phyloP scores from a whole-genome alignment of 2,329 filamentous ascomycete species.

The Paecilomyces dactylethromorphus region DNA sequence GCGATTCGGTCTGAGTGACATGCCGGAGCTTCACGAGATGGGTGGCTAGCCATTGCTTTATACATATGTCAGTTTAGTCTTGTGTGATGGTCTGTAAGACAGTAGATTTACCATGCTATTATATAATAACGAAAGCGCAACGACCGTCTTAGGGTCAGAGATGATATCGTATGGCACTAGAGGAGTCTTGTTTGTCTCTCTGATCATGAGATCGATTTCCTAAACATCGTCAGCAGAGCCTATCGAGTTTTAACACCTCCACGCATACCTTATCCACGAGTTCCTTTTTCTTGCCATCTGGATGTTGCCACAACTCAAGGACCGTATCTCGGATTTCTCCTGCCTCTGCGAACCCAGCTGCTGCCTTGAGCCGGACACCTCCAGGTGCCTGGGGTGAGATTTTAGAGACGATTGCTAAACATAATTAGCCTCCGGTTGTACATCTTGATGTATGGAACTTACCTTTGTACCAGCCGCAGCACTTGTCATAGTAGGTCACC shows the following conservation, averaged over 20 bases:
- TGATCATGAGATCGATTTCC: slow-evolving; percentile 50
- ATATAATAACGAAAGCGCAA: slow-evolving; percentile 79
- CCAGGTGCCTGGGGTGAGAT: slow-evolving; percentile 38
- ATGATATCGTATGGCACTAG: slow-evolving; percentile 78
- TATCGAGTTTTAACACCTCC: not conserved
- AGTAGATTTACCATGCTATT: slow-evolving; percentile 67
- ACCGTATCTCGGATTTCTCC: slow-evolving; percentile 68
- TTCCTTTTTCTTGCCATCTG: slow-evolving; percentile 44
- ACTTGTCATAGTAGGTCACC: slow-evolving; percentile 87
- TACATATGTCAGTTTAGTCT: slow-evolving; percentile 7
- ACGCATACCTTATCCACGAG: slow-evolving; percentile 54
- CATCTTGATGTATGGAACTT: slow-evolving; percentile 2
- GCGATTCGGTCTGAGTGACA: slow-evolving; percentile 62
- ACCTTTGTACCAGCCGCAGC: slow-evolving; percentile 80
- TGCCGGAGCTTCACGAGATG: slow-evolving; percentile 76
- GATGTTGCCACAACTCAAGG: slow-evolving; percentile 56
- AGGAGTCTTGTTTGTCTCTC: slow-evolving; percentile 50
- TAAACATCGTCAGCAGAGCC: slow-evolving; percentile 21
- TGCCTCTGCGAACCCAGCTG: slow-evolving; percentile 59
- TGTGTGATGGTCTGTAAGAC: not conserved
- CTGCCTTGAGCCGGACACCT: slow-evolving; percentile 63
- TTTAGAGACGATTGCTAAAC: slow-evolving; percentile 58
- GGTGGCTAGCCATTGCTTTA: slow-evolving; percentile 76
- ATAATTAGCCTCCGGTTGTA: slow-evolving; percentile 2
- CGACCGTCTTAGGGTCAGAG: slow-evolving; percentile 78